Base-by-base conservation (phyloP, 2,329 filamentous ascomycete species). In the Arachnopeziza araneosa region DNA sequence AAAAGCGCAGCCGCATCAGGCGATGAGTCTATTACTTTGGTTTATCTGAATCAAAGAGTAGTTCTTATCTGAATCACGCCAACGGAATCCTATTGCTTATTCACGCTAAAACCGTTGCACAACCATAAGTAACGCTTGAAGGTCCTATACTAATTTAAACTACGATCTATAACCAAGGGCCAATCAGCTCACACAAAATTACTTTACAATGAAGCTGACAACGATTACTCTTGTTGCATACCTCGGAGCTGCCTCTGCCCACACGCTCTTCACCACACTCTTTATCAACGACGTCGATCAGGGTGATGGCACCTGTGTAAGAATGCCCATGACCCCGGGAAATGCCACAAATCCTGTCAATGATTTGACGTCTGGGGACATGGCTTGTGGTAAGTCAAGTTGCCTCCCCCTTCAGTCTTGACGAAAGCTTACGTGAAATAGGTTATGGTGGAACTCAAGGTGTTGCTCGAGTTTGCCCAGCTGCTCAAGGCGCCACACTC, bases 251-350 rank as follows among this genome's bases (percentile, higher is more conserved):
- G 56, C 50, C 32, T 60, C 75, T 54, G 83, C 82, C 50, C 86
- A 90, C 69, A 88, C 85, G 6, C 72, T 83, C 54, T 83, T 89
- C 70, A 86, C 85, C 1, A 87, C 82, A 3, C 75, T 89, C 54
- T 86, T 81, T 65, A 74, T 90, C 66, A 77, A 88, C 67, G 81
- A 81, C 61, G 74, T 80, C 54, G 80, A 82, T 67, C 85, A 91
- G 73, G 89, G 89, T 62, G 85, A 89, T 69, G 88, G 83, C 30
- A 87, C 85, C 24, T 91, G 87, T 68, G 80, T 92, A 55, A 85
- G 89, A 50, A 88, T 88, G 82, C 83, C 83, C 57, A 77, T 74
- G 50, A 75, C 83, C 58, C 74, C 78, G 2, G 71, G 73, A 7
- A 80, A 77, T 0, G 78, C 82, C 55, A 88, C 81, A 5, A 73